Conservation (phyloP, 768 basidiomycete genomes). For the Rhodocollybia butyracea region DNA sequence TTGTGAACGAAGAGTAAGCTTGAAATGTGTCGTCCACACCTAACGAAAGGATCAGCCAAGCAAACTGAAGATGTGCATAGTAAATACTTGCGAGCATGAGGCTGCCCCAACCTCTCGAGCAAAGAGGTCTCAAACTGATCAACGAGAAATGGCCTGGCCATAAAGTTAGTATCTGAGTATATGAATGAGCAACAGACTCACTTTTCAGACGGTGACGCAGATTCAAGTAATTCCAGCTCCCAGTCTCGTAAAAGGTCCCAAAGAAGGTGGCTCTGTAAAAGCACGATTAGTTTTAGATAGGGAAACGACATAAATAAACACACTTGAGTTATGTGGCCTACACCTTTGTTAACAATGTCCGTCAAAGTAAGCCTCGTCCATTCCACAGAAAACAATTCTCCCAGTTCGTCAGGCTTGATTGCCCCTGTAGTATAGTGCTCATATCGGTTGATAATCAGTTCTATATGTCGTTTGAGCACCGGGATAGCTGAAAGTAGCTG, state of each 20-base stretch:
- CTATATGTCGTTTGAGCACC: conserved; percentile 63
- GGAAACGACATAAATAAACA: conserved; percentile 5
- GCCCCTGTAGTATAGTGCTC: conserved; percentile 37
- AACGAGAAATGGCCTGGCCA: conserved; percentile 38
- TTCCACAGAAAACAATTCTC: conserved; percentile 54
- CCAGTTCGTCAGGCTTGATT: conserved; percentile 45
- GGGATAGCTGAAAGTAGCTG: conserved; percentile 58
- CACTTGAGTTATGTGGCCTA: conserved; percentile 64
- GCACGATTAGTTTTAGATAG: background rate
- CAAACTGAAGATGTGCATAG: background rate
- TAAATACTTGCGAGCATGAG: conserved; percentile 61
- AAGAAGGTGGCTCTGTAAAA: conserved; percentile 57
- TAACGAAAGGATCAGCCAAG: conserved; percentile 24
- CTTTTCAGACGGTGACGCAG: conserved; percentile 44
- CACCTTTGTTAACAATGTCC: conserved; percentile 52
- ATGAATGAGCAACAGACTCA: conserved; percentile 17
- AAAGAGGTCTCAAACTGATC: conserved; percentile 54
- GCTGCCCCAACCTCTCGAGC: conserved; percentile 67
- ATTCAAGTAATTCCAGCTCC: conserved; percentile 64
- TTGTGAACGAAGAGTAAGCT: conserved; percentile 87
- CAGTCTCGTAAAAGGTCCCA: conserved; percentile 76
- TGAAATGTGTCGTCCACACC: conserved; percentile 81
- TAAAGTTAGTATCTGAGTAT: conserved; percentile 8
- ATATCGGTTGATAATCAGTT: conserved; percentile 50
- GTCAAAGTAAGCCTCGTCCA: conserved; percentile 60